A percentile compares a stretch with the other conserved stretches of the same genome.
Evolutionary conservation across 169 alveolate genomes (phyloP).

Genomic region (Cryptosporidium baileyi): DNA sequence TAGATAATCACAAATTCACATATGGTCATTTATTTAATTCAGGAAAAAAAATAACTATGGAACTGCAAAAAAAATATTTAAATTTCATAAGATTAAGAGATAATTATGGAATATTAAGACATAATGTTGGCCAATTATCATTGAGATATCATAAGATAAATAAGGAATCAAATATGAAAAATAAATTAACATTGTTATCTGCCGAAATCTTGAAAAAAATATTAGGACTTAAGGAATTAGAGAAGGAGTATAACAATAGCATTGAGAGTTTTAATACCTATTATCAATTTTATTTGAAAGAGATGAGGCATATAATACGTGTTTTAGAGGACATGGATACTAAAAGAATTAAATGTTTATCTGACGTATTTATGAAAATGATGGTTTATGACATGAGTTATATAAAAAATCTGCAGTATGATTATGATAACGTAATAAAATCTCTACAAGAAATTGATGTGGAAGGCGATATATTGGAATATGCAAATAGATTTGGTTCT

Average conservation of each 20-base stretch:
- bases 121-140: constrained; percentile 37
- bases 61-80: constrained; percentile 16
- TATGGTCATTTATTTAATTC: constrained; percentile 15
- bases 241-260: constrained; percentile 35
- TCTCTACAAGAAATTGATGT: constrained; percentile 54
- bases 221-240: constrained; percentile 1
- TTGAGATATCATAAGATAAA: constrained; percentile 27
- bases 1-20: constrained; percentile 40
- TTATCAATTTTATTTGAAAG: constrained; percentile 29
- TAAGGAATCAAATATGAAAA: background rate
- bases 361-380: constrained; percentile 57
- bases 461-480: constrained; percentile 49
- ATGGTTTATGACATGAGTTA: constrained; percentile 69
- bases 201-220: constrained; percentile 22
- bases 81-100: constrained; percentile 35
- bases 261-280: constrained; percentile 17
- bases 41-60: constrained; percentile 20
- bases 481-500: constrained; percentile 45
- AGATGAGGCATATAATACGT: constrained; percentile 42
- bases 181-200: constrained; percentile 3
- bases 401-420: constrained; percentile 63
- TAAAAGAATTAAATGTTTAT: constrained; percentile 47
- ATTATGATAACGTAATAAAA: constrained; percentile 38
- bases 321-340: constrained; percentile 65
- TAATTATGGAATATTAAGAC: constrained; percentile 53